Evolutionary conservation across 148 eudicot species (phyloP).

Genomic region (Dysphania ambrosioides): DNA sequence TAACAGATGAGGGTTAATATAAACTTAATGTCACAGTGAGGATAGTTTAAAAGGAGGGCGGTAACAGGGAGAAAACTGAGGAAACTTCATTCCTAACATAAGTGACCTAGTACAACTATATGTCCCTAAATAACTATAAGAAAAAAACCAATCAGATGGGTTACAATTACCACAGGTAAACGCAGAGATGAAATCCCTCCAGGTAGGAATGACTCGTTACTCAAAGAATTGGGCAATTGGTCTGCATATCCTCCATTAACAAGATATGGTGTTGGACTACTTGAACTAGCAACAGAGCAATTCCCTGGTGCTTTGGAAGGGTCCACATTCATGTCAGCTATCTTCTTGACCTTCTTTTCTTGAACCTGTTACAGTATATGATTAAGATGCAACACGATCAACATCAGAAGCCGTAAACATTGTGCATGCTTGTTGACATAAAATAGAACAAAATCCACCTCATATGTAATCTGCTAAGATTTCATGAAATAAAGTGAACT

Average conservation of each 20-base stretch:
- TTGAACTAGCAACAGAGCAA: slow-evolving; percentile 49
- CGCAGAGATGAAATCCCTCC: slow-evolving; percentile 55
- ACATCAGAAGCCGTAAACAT: slow-evolving; percentile 2
- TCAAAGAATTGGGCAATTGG: slow-evolving; percentile 31
- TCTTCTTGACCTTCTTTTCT: slow-evolving; percentile 75
- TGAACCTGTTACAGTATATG: slow-evolving; percentile 48
- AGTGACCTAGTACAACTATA: neutral
- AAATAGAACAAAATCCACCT: neutral
- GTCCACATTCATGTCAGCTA: slow-evolving; percentile 59
- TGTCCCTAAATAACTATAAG: neutral
- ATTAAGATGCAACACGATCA: slow-evolving; percentile 20
- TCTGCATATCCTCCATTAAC: slow-evolving; percentile 56
- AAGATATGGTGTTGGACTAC: slow-evolving; percentile 35
- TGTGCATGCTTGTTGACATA: neutral
- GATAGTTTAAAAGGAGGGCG: neutral
- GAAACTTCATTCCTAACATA: neutral
- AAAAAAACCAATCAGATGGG: slow-evolving; percentile 19
- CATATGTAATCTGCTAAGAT: neutral
- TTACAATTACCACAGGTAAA: slow-evolving; percentile 72
- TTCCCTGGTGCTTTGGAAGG: slow-evolving; percentile 49
- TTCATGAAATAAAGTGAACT: neutral
- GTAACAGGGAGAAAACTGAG: neutral
- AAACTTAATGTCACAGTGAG: neutral
- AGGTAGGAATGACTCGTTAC: slow-evolving; percentile 39
- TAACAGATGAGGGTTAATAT: neutral